Percentiles rank a stretch among this genome's conserved stretches.
phyloP scores from a whole-genome alignment of 345 rosid genomes.

The Turnera subulata region DNA sequence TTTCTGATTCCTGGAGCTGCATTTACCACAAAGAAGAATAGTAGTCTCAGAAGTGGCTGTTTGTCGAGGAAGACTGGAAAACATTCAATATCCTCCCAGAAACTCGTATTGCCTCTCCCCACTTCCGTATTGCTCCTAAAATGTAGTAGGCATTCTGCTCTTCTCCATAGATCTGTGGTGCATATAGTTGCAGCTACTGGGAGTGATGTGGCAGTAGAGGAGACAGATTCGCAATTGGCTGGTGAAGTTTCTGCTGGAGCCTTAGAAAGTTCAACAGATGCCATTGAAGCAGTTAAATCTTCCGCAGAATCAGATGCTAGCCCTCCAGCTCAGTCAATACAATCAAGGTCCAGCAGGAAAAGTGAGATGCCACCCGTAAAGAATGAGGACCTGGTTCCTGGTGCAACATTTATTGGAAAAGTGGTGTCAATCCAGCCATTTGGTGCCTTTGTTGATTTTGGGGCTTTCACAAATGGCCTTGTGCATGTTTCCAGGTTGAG shows the following conservation, averaged over 20 bases:
- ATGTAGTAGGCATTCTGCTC: conserved; percentile 28
- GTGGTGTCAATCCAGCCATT: conserved; percentile 87
- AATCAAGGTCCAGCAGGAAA: conserved; percentile 54
- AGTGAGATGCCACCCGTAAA: conserved; percentile 78
- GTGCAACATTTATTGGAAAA: conserved; percentile 82
- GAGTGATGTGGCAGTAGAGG: conserved; percentile 59
- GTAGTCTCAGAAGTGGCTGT: conserved; percentile 40
- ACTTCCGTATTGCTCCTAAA: conserved; percentile 52
- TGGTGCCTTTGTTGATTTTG: conserved; percentile 84
- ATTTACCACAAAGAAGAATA: conserved; percentile 37
- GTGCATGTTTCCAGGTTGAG: conserved; percentile 88
- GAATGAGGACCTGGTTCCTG: conserved; percentile 71
- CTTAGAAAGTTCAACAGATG: conserved; percentile 32
- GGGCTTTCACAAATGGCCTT: conserved; percentile 89
- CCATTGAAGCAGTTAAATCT: conserved; percentile 30
- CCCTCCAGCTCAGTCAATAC: conserved; percentile 41
- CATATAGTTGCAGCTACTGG: conserved; percentile 47
- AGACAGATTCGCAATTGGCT: conserved; percentile 44
- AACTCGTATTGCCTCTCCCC: conserved; percentile 41
- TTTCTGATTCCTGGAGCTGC: conserved; percentile 55
- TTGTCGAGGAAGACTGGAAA: conserved; percentile 42
- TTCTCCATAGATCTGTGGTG: conserved; percentile 33
- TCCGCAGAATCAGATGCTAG: conserved; percentile 25
- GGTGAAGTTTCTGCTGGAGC: conserved; percentile 36
- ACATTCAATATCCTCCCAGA: conserved; percentile 24